Percentiles rank a stretch among this genome's conserved stretches.
Evolutionary conservation across 345 rosid species (phyloP).

Genomic region (Murraya koenigii): DNA sequence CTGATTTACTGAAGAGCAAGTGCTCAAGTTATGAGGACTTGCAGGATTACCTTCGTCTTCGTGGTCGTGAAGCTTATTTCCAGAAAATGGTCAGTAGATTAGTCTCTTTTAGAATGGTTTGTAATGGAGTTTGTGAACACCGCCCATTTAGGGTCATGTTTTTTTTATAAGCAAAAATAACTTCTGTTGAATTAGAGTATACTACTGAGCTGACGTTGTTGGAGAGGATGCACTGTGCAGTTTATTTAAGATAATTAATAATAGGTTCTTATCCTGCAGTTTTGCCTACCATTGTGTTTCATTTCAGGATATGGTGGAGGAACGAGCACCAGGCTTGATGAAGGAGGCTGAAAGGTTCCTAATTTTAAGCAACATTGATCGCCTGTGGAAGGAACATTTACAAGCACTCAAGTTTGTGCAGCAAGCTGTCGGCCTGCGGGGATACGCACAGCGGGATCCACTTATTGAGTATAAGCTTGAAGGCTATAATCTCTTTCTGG

Average conservation of each 20-base stretch:
- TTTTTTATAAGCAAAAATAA: neutral
- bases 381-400: constrained; percentile 96
- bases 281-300: neutral
- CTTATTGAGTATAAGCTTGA: constrained; percentile 95
- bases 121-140: neutral
- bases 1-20: constrained; percentile 66
- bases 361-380: constrained; percentile 84
- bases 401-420: constrained; percentile 95
- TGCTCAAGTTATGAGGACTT: constrained; percentile 63
- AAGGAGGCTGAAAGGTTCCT: constrained; percentile 89
- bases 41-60: constrained; percentile 73
- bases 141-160: neutral
- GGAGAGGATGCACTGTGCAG: neutral
- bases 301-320: constrained; percentile 69
- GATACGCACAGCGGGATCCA: constrained; percentile 96
- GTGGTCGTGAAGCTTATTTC: constrained; percentile 87
- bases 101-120: neutral
- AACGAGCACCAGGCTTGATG: constrained; percentile 85
- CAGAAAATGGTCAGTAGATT: constrained; percentile 70
- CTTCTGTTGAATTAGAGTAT: neutral
- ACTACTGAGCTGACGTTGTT: neutral
- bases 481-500: constrained; percentile 92
- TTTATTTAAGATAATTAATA: neutral
- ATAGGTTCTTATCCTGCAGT: neutral
- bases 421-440: constrained; percentile 96